These are phyloP conservation scores for Coemansia sp. DNA, from an alignment of 192 early-diverging fungal genomes.

Conservation along the genomic window DNA sequence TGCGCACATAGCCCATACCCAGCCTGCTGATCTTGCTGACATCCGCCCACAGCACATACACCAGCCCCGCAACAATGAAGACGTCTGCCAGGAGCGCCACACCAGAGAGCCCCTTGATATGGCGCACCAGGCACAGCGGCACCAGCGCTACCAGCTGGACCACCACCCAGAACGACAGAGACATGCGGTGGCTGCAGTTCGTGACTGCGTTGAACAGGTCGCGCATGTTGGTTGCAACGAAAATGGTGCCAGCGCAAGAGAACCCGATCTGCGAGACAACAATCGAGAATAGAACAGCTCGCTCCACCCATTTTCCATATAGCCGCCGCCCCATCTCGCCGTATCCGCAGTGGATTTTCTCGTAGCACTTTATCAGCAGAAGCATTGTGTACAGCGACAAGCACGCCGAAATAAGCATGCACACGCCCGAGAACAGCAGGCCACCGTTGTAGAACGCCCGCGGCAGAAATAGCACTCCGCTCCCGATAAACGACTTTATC, in stretches of 20 bases:
- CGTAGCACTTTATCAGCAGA: constrained; percentile 61
- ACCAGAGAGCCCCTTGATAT: constrained; percentile 81
- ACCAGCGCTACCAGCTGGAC: constrained; percentile 70
- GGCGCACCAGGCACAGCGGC: constrained; percentile 84
- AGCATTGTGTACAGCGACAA: constrained; percentile 64
- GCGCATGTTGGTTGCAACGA: constrained; percentile 81
- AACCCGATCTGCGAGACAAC: constrained; percentile 79
- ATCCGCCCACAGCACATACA: constrained; percentile 81
- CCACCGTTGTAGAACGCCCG: constrained; percentile 76
- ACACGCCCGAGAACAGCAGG: constrained; percentile 56
- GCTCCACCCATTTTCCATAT: constrained; percentile 60
- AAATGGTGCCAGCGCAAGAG: constrained; percentile 81
- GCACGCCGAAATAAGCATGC: constrained; percentile 57
- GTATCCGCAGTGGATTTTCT: constrained; percentile 58
- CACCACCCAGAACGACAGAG: constrained; percentile 71
- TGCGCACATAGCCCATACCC: constrained; percentile 61
- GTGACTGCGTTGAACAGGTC: constrained; percentile 68
- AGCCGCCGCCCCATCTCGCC: constrained; percentile 64
- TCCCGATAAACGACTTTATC: constrained; percentile 77
- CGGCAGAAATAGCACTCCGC: constrained; percentile 70
- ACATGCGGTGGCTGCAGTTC: constrained; percentile 58
- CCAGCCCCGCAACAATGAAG: constrained; percentile 83
- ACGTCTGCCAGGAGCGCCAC: constrained; percentile 87
- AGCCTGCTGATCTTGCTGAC: constrained; percentile 59
- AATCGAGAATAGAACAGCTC: constrained; percentile 64